phyloP scores from a whole-genome alignment of 2,329 filamentous ascomycete genomes.

The Penicillium digitatum region DNA sequence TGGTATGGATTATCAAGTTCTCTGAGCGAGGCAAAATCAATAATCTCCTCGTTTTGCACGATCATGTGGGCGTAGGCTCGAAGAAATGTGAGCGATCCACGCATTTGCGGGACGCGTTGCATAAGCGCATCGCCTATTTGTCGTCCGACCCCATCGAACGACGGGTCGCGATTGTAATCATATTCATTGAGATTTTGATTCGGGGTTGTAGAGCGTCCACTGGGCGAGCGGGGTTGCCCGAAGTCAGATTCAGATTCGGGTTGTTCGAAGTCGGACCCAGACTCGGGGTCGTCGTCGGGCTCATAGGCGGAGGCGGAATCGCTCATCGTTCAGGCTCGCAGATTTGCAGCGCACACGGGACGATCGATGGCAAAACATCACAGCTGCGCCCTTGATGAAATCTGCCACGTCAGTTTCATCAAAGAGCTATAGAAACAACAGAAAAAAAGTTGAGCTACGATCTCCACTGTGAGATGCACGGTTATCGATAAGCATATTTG shows the following conservation, averaged over 20 bases:
- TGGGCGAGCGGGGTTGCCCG: constrained; percentile 9
- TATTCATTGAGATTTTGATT: background rate
- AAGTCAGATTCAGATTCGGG: constrained; percentile 20
- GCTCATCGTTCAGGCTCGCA: constrained; percentile 42
- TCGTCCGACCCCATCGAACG: background rate
- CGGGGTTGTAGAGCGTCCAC: constrained; percentile 8
- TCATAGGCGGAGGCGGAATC: constrained; percentile 29
- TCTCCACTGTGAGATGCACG: constrained; percentile 10
- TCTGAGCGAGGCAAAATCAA: constrained; percentile 5
- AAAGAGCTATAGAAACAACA: background rate
- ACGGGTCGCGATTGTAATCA: background rate
- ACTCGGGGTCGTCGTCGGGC: constrained; percentile 30
- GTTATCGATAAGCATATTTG: constrained; percentile 36
- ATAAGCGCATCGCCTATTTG: constrained; percentile 3
- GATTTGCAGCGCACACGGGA: constrained; percentile 24
- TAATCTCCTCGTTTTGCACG: constrained; percentile 54
- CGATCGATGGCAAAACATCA: constrained; percentile 24
- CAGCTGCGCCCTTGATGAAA: constrained; percentile 13
- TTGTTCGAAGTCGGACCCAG: constrained; percentile 19
- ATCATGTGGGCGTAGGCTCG: constrained; percentile 50
- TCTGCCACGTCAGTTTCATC: constrained; percentile 1
- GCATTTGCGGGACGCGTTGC: constrained; percentile 21
- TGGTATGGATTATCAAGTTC: constrained; percentile 26
- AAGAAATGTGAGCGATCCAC: constrained; percentile 40
- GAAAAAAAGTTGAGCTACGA: constrained; percentile 14